These are phyloP conservation scores for Trichopus zeylanicus DNA, from an alignment of 116 monocot species.

Conservation along the genomic window DNA sequence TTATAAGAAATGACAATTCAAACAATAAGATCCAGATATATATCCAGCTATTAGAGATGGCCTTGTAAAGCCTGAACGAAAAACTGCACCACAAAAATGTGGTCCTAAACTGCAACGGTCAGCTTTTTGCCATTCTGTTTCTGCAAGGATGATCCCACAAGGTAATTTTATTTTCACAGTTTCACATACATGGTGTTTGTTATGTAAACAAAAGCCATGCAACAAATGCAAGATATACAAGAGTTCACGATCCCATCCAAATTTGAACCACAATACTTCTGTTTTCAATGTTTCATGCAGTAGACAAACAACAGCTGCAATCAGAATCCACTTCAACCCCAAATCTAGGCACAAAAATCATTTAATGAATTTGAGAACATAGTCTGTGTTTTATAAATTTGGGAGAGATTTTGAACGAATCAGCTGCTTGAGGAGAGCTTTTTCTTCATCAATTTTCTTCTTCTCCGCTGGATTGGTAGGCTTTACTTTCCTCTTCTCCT, in stretches of 20 bases:
- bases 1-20: no score
- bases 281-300: no score
- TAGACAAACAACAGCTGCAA: background rate
- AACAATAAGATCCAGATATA: no score
- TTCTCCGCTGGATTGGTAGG: conserved; percentile 42
- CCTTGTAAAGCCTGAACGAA: no score
- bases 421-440: conserved; percentile 74
- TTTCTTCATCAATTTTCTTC: conserved; percentile 84
- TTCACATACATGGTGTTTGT: no score
- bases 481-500: conserved; percentile 83
- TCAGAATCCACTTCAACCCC: background rate
- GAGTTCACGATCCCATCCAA: background rate
- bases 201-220: background rate
- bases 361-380: background rate
- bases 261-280: background rate
- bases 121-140: no score
- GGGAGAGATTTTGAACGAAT: conserved; percentile 58
- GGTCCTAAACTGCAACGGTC: background rate
- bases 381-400: conserved; percentile 26
- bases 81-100: no score
- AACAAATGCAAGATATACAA: background rate
- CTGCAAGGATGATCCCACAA: no score
- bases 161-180: no score
- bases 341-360: background rate
- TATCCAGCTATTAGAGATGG: no score